These are phyloP conservation scores for Pythium rishiriense DNA, from an alignment of 352 stramenopile genomes.

Conservation along the genomic window DNA sequence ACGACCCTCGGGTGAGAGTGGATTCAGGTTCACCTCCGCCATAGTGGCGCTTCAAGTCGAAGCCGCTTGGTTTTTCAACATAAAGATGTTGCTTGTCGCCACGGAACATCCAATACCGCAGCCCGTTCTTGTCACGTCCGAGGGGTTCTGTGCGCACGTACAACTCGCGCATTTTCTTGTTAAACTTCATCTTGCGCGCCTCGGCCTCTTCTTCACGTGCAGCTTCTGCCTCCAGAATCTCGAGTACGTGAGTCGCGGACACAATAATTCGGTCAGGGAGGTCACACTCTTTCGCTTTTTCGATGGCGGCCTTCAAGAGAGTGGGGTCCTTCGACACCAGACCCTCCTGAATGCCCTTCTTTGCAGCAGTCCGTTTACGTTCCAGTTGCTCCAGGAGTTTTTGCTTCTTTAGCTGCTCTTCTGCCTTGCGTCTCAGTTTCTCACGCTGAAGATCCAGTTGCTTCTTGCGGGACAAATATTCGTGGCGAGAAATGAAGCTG, in stretches of 20 bases:
- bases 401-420: conserved; percentile 69
- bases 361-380: conserved; percentile 51
- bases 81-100: conserved; percentile 70
- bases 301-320: conserved; percentile 55
- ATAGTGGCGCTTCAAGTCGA: conserved; percentile 54
- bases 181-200: conserved; percentile 61
- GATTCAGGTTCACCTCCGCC: conserved; percentile 23
- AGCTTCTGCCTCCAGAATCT: conserved; percentile 73
- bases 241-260: conserved; percentile 69
- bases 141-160: conserved; percentile 80
- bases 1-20: conserved; percentile 25
- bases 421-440: conserved; percentile 46
- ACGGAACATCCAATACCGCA: conserved; percentile 75
- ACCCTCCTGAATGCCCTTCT: conserved; percentile 69
- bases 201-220: conserved; percentile 65
- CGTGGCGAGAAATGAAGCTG: conserved; percentile 73
- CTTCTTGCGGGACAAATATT: conserved; percentile 79
- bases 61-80: conserved; percentile 55
- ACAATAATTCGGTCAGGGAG: conserved; percentile 66
- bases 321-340: conserved; percentile 59
- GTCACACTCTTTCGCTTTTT: conserved; percentile 73
- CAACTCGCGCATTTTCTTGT: conserved; percentile 53
- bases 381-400: conserved; percentile 67
- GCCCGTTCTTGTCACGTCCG: conserved; percentile 57
- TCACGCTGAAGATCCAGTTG: conserved; percentile 70